Conservation (phyloP, 805 yeast genomes). For the Barnettozyma vustinii region DNA sequence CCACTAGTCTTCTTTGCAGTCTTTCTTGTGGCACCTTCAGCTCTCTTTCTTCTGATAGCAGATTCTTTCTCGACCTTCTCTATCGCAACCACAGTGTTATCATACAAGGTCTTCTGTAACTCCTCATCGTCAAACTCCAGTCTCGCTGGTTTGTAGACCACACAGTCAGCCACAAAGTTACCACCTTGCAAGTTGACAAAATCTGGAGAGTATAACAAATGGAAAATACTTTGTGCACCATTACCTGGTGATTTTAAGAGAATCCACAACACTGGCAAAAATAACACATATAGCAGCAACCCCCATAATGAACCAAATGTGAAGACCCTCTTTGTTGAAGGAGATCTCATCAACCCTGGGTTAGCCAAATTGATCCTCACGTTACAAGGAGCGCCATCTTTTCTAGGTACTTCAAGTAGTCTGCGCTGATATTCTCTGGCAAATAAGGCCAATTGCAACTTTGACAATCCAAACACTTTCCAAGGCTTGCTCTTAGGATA, state of each 20-base stretch:
- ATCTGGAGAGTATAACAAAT: conserved; percentile 68
- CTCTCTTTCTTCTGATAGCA: conserved; percentile 57
- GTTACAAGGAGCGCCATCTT: conserved; percentile 67
- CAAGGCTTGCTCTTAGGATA: conserved; percentile 66
- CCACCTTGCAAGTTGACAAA: conserved; percentile 60
- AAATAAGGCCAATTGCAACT: conserved; percentile 68
- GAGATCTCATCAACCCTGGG: conserved; percentile 90
- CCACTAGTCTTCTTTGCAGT: background rate
- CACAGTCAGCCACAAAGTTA: conserved; percentile 69
- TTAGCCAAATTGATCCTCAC: conserved; percentile 72
- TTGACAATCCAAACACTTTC: conserved; percentile 76
- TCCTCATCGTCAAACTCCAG: conserved; percentile 58
- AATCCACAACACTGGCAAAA: conserved; percentile 82
- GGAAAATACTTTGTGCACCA: conserved; percentile 77
- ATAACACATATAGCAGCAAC: conserved; percentile 53
- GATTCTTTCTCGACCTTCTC: conserved; percentile 60
- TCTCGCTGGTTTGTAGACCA: conserved; percentile 47
- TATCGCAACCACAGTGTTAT: conserved; percentile 54
- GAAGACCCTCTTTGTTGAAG: conserved; percentile 72
- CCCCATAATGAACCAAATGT: conserved; percentile 71
- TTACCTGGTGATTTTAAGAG: conserved; percentile 67
- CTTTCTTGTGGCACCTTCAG: conserved; percentile 10
- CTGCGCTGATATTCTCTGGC: conserved; percentile 75
- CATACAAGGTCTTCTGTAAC: conserved; percentile 56
- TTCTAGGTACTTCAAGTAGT: conserved; percentile 51